These are phyloP conservation scores for Plenodomus lindquistii DNA, from an alignment of 2,329 filamentous ascomycete genomes.

Conservation along the genomic window DNA sequence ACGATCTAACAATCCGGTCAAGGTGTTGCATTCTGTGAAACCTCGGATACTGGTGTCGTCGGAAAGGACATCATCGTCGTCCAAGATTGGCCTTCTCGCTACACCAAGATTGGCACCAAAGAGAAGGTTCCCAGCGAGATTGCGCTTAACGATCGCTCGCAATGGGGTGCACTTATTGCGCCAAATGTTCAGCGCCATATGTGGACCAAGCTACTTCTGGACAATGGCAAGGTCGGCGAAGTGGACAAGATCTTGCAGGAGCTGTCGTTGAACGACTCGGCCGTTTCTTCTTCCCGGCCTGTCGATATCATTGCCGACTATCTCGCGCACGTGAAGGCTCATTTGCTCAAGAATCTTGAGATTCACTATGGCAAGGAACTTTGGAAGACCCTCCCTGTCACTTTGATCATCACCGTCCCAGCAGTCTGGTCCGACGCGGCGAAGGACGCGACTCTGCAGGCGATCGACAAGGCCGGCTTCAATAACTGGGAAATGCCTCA, in stretches of 20 bases:
- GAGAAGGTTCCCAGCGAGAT: slow-evolving; percentile 32
- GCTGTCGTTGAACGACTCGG: not conserved
- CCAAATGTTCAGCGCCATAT: slow-evolving; percentile 23
- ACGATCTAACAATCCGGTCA: not conserved
- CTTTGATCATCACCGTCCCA: slow-evolving; percentile 19
- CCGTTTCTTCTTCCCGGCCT: slow-evolving; percentile 8
- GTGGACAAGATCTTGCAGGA: not conserved
- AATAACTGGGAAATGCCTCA: slow-evolving; percentile 5
- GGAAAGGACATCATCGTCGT: slow-evolving; percentile 24
- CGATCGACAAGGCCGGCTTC: slow-evolving; percentile 20
- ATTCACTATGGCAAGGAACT: slow-evolving; percentile 13
- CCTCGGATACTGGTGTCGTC: slow-evolving; percentile 8
- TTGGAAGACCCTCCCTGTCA: slow-evolving; percentile 18
- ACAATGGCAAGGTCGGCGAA: slow-evolving; percentile 15
- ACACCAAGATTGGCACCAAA: slow-evolving; percentile 21
- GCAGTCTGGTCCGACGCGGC: slow-evolving; percentile 26
- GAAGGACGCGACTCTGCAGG: slow-evolving; percentile 15
- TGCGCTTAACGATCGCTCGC: not conserved
- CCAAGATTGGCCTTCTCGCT: slow-evolving; percentile 23
- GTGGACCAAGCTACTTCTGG: slow-evolving; percentile 35
- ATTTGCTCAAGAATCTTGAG: slow-evolving; percentile 20
- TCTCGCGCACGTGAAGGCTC: slow-evolving; percentile 17
- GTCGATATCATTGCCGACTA: slow-evolving; percentile 34
- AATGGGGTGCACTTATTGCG: slow-evolving; percentile 3
- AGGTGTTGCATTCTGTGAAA: slow-evolving; percentile 35